phyloP scores from a whole-genome alignment of 2,329 filamentous ascomycete genomes.

The Tolypocladium ovalisporum region DNA sequence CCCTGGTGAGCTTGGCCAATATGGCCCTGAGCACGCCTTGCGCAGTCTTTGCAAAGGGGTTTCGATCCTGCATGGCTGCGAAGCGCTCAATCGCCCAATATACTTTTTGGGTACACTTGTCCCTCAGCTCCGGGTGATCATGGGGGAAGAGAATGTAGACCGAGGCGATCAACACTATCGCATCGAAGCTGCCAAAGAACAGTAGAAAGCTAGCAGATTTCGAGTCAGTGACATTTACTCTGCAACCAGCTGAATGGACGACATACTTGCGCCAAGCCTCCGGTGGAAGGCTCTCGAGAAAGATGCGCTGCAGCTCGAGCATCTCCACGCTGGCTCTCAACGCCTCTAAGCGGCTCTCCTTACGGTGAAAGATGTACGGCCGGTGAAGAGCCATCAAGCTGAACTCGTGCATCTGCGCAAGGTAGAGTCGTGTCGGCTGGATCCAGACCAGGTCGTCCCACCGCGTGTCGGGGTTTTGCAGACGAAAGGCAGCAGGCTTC shows the following conservation, averaged over 20 bases:
- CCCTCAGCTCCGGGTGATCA: constrained; percentile 38
- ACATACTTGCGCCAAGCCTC: constrained; percentile 35
- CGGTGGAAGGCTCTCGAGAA: constrained; percentile 36
- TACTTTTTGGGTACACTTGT: constrained; percentile 42
- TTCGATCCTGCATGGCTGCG: constrained; percentile 41
- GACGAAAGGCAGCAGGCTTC: constrained; percentile 41
- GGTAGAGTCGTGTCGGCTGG: constrained; percentile 28
- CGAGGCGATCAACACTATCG: constrained; percentile 48
- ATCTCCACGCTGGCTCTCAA: constrained; percentile 44
- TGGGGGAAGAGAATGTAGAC: constrained; percentile 51
- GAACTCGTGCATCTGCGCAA: constrained; percentile 40
- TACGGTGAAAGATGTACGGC: constrained; percentile 49
- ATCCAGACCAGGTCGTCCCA: constrained; percentile 46
- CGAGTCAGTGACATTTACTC: background rate
- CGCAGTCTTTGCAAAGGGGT: constrained; percentile 41
- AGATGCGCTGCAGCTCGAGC: constrained; percentile 40
- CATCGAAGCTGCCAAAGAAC: constrained; percentile 55
- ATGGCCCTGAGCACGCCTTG: constrained; percentile 45
- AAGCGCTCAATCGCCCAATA: constrained; percentile 50
- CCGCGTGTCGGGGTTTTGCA: constrained; percentile 43
- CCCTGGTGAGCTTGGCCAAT: constrained; percentile 39
- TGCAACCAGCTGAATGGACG: background rate
- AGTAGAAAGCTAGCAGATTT: constrained; percentile 32
- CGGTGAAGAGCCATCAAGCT: constrained; percentile 49
- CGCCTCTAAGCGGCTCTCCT: constrained; percentile 41